Evolutionary conservation across 257 asterid species (phyloP).

Genomic region (Petunia secreta): DNA sequence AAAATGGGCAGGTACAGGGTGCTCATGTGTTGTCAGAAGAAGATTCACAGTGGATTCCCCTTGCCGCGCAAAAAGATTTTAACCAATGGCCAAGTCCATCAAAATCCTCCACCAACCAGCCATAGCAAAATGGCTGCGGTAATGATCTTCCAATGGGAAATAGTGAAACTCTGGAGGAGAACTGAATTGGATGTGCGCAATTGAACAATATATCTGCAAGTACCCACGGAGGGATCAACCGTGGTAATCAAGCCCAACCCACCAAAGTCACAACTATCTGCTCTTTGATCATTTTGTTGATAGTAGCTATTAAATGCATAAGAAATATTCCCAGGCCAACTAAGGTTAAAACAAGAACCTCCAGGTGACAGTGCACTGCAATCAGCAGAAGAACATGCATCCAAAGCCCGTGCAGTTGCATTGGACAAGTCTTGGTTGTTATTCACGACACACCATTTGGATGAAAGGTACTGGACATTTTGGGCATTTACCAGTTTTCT

Average conservation of each 20-base stretch:
- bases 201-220: conserved; percentile 65
- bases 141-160: conserved; percentile 36
- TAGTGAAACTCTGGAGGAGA: conserved; percentile 28
- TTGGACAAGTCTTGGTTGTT: conserved; percentile 65
- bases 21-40: too few relatives aligned
- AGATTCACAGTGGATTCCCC: too few relatives aligned
- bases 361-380: conserved; percentile 61
- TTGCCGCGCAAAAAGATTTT: too few relatives aligned
- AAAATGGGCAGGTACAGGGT: too few relatives aligned
- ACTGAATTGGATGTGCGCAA: conserved; percentile 48
- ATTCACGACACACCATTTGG: conserved; percentile 86
- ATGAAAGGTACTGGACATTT: conserved; percentile 61
- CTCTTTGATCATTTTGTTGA: conserved; percentile 70
- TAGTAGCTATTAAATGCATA: conserved; percentile 77
- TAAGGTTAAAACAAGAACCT: conserved; percentile 68
- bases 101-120: conserved; percentile 24
- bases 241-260: conserved; percentile 87
- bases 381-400: conserved; percentile 73
- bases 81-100: too few relatives aligned
- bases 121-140: conserved; percentile 38
- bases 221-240: conserved; percentile 66
- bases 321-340: conserved; percentile 77
- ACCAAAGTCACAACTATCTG: conserved; percentile 60
- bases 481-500: conserved; percentile 61
- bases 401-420: conserved; percentile 53